phyloP scores from a whole-genome alignment of 176 grass and related monocot genomes.

The Microstegium vimineum region DNA sequence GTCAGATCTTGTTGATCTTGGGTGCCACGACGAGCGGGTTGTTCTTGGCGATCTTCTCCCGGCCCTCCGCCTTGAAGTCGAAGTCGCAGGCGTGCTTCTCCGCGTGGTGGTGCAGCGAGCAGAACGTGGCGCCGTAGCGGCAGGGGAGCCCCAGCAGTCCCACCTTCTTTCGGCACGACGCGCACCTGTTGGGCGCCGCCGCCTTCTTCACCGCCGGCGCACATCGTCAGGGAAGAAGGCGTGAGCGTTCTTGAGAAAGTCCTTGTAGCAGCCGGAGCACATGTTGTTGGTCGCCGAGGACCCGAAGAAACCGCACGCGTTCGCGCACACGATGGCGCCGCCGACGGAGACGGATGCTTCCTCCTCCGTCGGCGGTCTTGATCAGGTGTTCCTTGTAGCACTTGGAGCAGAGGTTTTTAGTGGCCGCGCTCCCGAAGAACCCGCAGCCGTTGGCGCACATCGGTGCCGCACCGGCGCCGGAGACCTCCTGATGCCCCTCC shows the following conservation, averaged over 20 bases:
- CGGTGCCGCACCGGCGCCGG: neutral
- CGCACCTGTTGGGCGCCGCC: slow-evolving; percentile 31
- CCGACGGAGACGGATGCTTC: no score
- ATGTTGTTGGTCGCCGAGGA: slow-evolving; percentile 21
- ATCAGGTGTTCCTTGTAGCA: slow-evolving; percentile 29
- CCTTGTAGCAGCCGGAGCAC: slow-evolving; percentile 47
- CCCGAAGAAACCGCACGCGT: slow-evolving; percentile 51
- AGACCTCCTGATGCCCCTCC: neutral
- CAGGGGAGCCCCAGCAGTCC: slow-evolving; percentile 48
- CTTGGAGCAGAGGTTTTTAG: slow-evolving; percentile 42
- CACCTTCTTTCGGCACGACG: slow-evolving; percentile 45
- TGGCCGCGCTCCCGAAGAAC: slow-evolving; percentile 39
- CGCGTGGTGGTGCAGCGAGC: slow-evolving; percentile 41
- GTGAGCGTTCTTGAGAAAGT: neutral
- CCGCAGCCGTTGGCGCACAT: slow-evolving; percentile 43
- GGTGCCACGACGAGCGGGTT: slow-evolving; percentile 38
- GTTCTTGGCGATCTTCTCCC: slow-evolving; percentile 33
- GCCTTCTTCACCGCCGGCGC: neutral
- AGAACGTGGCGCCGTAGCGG: slow-evolving; percentile 50
- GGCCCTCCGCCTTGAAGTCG: slow-evolving; percentile 39
- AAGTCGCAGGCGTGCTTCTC: slow-evolving; percentile 39
- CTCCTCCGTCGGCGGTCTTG: neutral
- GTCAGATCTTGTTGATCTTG: slow-evolving; percentile 43
- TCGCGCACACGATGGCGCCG: neutral
- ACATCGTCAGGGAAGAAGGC: neutral